Conservation (phyloP, 176 grass and related monocot species). For the Typha latifolia region DNA sequence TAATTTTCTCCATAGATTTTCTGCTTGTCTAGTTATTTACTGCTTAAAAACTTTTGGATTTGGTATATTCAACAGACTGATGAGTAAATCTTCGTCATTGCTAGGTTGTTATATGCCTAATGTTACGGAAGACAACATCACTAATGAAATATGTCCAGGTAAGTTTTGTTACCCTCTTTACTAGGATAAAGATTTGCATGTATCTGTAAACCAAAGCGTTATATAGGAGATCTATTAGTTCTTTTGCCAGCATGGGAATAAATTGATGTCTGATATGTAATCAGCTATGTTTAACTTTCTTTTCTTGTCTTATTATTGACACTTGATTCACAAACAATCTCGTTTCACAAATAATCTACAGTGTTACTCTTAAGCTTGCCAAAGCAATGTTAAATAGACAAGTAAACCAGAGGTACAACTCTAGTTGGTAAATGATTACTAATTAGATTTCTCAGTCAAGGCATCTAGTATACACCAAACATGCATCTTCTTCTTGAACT, state of each 20-base stretch:
- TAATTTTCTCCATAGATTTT: not conserved
- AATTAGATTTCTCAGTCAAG: too few species aligned
- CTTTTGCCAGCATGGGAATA: not conserved
- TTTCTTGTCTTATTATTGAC: not conserved
- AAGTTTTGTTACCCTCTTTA: constrained; percentile 17
- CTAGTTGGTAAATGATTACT: too few species aligned
- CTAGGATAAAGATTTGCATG: not conserved
- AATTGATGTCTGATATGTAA: not conserved
- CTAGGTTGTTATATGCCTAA: constrained; percentile 89
- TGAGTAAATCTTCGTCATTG: constrained; percentile 19
- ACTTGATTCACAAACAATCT: not conserved
- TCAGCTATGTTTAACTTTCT: not conserved
- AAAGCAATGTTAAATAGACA: not conserved
- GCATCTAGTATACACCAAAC: too few species aligned
- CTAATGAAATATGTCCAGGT: constrained; percentile 95
- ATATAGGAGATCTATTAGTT: not conserved
- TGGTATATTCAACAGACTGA: not conserved
- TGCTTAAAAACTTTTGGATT: not conserved
- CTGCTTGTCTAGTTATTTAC: not conserved
- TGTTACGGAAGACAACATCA: constrained; percentile 60
- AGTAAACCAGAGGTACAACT: too few species aligned
- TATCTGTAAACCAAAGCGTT: not conserved
- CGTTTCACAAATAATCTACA: not conserved
- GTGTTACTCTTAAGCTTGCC: not conserved
- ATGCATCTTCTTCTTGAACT: too few species aligned